These are phyloP conservation scores for Rhynchosporium agropyri DNA, from an alignment of 2,329 filamentous ascomycete species.

Conservation along the genomic window DNA sequence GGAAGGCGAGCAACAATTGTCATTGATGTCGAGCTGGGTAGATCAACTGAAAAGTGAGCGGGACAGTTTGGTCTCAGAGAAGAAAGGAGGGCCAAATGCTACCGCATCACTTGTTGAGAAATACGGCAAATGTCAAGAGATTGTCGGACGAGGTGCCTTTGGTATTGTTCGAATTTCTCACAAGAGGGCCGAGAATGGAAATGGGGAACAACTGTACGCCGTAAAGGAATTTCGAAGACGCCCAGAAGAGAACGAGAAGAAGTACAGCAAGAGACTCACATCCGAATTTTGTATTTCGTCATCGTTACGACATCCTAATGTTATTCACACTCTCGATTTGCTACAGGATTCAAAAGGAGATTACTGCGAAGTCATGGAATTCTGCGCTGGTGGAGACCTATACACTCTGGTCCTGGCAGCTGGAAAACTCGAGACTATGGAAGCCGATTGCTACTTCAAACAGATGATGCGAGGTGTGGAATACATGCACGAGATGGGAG, in stretches of 20 bases:
- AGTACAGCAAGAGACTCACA: conserved; percentile 95
- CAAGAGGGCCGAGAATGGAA: conserved; percentile 83
- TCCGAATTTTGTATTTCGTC: conserved; percentile 99
- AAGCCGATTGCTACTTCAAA: conserved; percentile 98
- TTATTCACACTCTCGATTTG: conserved; percentile 95
- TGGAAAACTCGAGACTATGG: conserved; percentile 85
- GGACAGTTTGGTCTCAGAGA: conserved; percentile 73
- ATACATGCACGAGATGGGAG: conserved; percentile 99
- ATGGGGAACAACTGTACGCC: conserved; percentile 87
- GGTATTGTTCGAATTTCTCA: conserved; percentile 97
- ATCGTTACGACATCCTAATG: conserved; percentile 92
- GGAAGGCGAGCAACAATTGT: conserved; percentile 77
- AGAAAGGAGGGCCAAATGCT: conserved; percentile 73
- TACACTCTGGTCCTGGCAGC: conserved; percentile 92
- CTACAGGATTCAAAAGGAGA: conserved; percentile 95
- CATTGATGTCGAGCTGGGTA: conserved; percentile 93
- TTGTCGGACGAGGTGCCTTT: conserved; percentile 94
- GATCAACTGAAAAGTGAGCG: conserved; percentile 90
- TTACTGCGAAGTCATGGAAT: conserved; percentile 99
- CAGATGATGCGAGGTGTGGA: conserved; percentile 99
- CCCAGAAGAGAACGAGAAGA: conserved; percentile 92
- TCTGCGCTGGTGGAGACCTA: conserved; percentile 92
- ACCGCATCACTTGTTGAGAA: conserved; percentile 87
- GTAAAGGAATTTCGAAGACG: conserved; percentile 97
- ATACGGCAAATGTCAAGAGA: conserved; percentile 97